A percentile compares a stretch with the other conserved stretches of the same genome.
These are phyloP conservation scores for Calonectria henricotiae DNA, from an alignment of 2,329 filamentous ascomycete genomes.

Conservation along the genomic window DNA sequence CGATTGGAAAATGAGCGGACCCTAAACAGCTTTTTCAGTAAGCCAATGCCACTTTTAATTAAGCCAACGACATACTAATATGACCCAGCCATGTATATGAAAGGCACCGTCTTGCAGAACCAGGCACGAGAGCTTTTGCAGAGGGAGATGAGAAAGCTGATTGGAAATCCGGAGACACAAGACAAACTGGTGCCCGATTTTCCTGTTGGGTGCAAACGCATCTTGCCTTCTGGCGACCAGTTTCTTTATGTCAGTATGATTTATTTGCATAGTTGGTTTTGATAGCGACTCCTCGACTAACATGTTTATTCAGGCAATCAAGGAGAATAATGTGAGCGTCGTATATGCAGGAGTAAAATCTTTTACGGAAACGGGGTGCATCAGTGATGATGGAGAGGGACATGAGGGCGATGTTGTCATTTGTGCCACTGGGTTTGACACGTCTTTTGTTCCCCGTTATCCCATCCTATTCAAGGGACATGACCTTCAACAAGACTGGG, in stretches of 20 bases:
- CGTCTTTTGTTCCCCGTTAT: constrained; percentile 1
- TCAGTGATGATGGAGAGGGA: not conserved
- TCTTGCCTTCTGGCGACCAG: constrained; percentile 1
- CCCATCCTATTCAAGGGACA: constrained; percentile 13
- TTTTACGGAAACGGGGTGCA: not conserved
- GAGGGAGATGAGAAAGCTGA: constrained; percentile 2
- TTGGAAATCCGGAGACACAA: not conserved
- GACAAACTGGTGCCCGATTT: constrained; percentile 4
- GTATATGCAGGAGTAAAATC: constrained; percentile 4
- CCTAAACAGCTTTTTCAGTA: constrained; percentile 12
- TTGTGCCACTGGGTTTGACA: constrained; percentile 11
- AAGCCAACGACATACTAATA: not conserved
- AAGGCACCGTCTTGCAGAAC: constrained; percentile 4
- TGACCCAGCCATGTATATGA: constrained; percentile 1
- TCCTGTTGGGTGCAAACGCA: constrained; percentile 13
- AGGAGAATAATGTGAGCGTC: not conserved
- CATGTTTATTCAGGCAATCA: not conserved
- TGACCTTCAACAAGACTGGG: constrained; percentile 6
- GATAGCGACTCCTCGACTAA: not conserved
- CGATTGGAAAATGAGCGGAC: constrained; percentile 13
- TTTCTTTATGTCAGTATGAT: not conserved
- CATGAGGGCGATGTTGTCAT: not conserved
- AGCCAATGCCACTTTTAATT: not conserved
- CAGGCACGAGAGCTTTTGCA: constrained; percentile 1
- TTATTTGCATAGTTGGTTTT: too few species aligned